A percentile compares a stretch with the other conserved stretches of the same genome.
phyloP scores from a whole-genome alignment of 768 basidiomycete genomes.

The Collybia mongolica region DNA sequence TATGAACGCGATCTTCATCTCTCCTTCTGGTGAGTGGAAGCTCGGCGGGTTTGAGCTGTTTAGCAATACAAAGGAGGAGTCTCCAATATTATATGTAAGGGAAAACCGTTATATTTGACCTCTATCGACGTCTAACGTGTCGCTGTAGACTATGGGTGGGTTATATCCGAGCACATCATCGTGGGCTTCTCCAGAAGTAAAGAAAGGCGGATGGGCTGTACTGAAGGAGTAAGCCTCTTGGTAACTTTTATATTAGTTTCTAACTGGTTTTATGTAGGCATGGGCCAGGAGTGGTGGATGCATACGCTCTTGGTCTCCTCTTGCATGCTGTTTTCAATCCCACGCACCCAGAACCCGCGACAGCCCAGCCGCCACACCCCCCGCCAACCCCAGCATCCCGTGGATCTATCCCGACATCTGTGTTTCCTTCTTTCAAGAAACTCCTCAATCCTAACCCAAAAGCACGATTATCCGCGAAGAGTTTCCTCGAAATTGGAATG shows the following conservation, averaged over 20 bases:
- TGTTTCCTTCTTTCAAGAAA: constrained; percentile 84
- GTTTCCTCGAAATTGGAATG: constrained; percentile 82
- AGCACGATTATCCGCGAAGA: constrained; percentile 70
- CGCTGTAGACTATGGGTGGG: constrained; percentile 61
- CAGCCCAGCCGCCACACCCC: constrained; percentile 70
- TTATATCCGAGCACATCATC: constrained; percentile 58
- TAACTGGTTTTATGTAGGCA: constrained; percentile 26
- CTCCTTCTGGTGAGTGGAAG: constrained; percentile 95
- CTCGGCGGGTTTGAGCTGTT: constrained; percentile 92
- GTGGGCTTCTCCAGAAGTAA: constrained; percentile 83
- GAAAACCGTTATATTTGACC: constrained; percentile 6
- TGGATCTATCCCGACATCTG: constrained; percentile 67
- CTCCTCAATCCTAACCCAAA: constrained; percentile 89
- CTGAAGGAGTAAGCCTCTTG: constrained; percentile 71
- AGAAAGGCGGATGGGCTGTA: constrained; percentile 79
- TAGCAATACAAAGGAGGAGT: constrained; percentile 79
- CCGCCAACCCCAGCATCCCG: constrained; percentile 75
- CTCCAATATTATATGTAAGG: constrained; percentile 79
- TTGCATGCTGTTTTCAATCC: constrained; percentile 90
- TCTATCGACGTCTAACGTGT: constrained; percentile 12
- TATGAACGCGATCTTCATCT: constrained; percentile 81
- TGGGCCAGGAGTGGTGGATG: constrained; percentile 69
- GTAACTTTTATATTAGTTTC: not conserved
- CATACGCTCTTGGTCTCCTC: constrained; percentile 86
- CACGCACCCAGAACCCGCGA: constrained; percentile 64